A percentile compares a stretch with the other conserved stretches of the same genome.
Evolutionary conservation across 148 eudicot species (phyloP).

Genomic region (Fallopia convolvulus): DNA sequence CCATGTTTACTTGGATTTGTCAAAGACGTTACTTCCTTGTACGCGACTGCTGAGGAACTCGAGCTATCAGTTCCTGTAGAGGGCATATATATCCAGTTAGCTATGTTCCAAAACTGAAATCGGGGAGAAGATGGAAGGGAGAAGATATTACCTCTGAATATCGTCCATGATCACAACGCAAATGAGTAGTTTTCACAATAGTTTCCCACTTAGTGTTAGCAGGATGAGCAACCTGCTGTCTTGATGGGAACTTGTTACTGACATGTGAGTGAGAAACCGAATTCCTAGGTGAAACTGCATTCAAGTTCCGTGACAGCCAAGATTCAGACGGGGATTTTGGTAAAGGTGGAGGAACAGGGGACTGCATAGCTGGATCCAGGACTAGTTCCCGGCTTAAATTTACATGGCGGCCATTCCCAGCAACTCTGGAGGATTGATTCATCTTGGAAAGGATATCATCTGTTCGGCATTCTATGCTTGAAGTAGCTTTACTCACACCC

Average conservation of each 20-base stretch:
- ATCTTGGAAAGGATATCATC: conserved; percentile 1
- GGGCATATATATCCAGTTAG: neutral
- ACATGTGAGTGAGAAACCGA: conserved; percentile 36
- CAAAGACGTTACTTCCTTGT: conserved; percentile 19
- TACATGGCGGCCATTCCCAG: conserved; percentile 12
- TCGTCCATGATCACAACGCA: conserved; percentile 65
- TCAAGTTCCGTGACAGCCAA: conserved; percentile 80
- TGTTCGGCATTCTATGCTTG: neutral
- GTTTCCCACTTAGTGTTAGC: conserved; percentile 78
- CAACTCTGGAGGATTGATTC: neutral
- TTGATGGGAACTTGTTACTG: conserved; percentile 23
- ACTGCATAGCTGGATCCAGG: conserved; percentile 17
- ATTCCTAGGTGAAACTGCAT: conserved; percentile 50
- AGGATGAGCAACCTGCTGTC: conserved; percentile 26
- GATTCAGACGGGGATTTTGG: conserved; percentile 98
- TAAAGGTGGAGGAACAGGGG: conserved; percentile 66
- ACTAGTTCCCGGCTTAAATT: conserved; percentile 23
- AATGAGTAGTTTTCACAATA: conserved; percentile 78
- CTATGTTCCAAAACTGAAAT: neutral
- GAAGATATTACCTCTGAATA: conserved; percentile 64
- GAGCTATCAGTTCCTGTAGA: conserved; percentile 62
- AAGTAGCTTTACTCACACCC: conserved; percentile 27
- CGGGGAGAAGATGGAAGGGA: neutral
- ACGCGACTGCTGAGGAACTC: conserved; percentile 27
- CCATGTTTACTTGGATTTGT: neutral